Evolutionary conservation across 768 basidiomycete species (phyloP).

Genomic region (Collybia nuda): DNA sequence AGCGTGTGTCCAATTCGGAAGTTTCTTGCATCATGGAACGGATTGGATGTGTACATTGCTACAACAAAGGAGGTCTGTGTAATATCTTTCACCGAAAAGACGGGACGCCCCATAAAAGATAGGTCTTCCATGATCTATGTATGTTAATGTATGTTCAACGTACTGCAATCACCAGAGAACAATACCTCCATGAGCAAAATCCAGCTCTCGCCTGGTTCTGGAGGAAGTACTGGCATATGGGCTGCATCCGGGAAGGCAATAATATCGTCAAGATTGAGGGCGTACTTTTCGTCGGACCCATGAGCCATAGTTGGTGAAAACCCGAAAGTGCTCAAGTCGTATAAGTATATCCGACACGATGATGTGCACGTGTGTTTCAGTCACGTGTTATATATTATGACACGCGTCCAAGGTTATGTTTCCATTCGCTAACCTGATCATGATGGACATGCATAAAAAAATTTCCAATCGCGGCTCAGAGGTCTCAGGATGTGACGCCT

Average conservation of each 20-base stretch:
- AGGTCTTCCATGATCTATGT: background rate
- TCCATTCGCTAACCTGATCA: no score
- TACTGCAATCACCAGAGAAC: background rate
- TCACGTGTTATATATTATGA: no score
- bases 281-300: slow-evolving; percentile 6
- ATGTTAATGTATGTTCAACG: no score
- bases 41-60: background rate
- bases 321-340: no score
- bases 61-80: background rate
- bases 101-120: background rate
- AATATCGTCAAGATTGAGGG: slow-evolving; percentile 20
- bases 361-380: no score
- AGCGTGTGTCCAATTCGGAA: slow-evolving; percentile 15
- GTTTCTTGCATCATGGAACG: slow-evolving; percentile 10
- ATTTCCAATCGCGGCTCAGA: no score
- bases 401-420: no score
- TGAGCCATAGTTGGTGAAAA: background rate
- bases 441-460: no score
- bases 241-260: slow-evolving; percentile 20
- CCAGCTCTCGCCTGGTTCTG: slow-evolving; percentile 19
- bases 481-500: no score
- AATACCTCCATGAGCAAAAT: slow-evolving; percentile 18
- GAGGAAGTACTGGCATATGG: slow-evolving; percentile 18
- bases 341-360: no score
- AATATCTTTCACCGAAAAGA: background rate